Evolutionary conservation across 2,329 filamentous ascomycete genomes (phyloP).

Genomic region (Fusarium annulatum): DNA sequence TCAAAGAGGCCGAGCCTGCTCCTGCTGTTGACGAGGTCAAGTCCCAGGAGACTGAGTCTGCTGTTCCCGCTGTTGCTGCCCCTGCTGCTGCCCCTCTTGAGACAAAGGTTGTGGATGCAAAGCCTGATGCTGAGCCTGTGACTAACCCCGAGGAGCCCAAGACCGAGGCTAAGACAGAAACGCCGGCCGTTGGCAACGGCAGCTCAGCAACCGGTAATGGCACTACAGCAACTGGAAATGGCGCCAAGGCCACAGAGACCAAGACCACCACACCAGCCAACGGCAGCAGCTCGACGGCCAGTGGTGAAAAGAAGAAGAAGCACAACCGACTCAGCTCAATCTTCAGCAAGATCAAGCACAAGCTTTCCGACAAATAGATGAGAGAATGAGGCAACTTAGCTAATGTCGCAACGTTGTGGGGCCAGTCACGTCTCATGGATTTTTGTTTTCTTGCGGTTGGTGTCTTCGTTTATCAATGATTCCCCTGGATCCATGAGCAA

Average conservation of each 20-base stretch:
- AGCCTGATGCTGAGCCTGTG: neutral
- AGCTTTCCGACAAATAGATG: conserved; percentile 51
- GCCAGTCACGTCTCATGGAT: conserved; percentile 38
- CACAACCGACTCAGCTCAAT: conserved; percentile 72
- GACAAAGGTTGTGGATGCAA: conserved; percentile 23
- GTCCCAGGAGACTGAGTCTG: conserved; percentile 52
- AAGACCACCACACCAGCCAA: conserved; percentile 35
- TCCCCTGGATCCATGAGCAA: conserved; percentile 52
- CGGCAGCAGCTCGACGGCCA: conserved; percentile 33
- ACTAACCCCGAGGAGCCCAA: conserved; percentile 18
- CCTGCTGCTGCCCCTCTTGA: conserved; percentile 17
- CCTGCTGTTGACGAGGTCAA: conserved; percentile 69
- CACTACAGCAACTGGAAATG: conserved; percentile 28
- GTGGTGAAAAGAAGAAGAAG: conserved; percentile 73
- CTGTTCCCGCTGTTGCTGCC: neutral
- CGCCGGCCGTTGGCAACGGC: conserved; percentile 36
- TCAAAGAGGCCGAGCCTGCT: conserved; percentile 67
- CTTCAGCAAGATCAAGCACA: conserved; percentile 67
- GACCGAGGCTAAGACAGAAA: conserved; percentile 25
- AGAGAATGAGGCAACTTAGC: conserved; percentile 30
- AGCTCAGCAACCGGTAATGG: conserved; percentile 32
- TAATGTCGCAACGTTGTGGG: conserved; percentile 42
- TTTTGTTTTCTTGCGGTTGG: conserved; percentile 49
- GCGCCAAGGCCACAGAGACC: conserved; percentile 38
- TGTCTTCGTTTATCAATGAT: conserved; percentile 55